Base-by-base conservation (phyloP, 83 land plant genomes). In the Picea abies region DNA sequence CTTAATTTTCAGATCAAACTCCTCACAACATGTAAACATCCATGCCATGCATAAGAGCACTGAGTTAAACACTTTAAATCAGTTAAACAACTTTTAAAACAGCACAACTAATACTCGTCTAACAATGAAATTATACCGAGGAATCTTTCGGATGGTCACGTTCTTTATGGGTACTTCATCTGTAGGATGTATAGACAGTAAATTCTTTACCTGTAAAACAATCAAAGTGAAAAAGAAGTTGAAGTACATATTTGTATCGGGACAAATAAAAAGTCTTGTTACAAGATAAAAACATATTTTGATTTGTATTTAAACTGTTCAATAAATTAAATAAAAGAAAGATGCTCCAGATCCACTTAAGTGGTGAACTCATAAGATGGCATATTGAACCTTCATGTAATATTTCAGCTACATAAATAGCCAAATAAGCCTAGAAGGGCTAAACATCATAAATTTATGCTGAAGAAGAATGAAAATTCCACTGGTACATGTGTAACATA, bases 121-220 rank as follows among this genome's bases (percentile, higher is more conserved):
- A 37, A 44, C 68, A 58, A 49, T 6, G 22, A n/a, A 60, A 39
- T 6, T 60, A 78, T 84, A 90, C 91, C 90, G 71, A 76, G 91
- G 91, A 65, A 90, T 90, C 63, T 88, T 90, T 64, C 91, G 85
- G 5, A 91, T 90, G 39, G 95, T 91, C 26, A 91, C 93, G 82
- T 76, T 93, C 81, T 89, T 91, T 1, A 93, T 85, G 15, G 93
- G 93, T 5, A 89, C 86, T 81, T 88, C 88, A 83, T 91, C 93
- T 47, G 82, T 91, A 52, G 95, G 95, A 71, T 86, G 82, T 71
- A 93, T 85, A 58, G 88, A 82, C 39, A 91, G 37, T 76, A 93
- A 89, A 83, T 93, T 93, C 82, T 93, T 93, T 29, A 89, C 92
- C 95, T 93, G 72, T 4, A 80, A 63, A 72, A 12, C 70, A 25